A percentile compares a stretch with the other conserved stretches of the same genome.
These are phyloP conservation scores for Abrus pulchellus DNA, from an alignment of 306 rosid genomes.

Conservation along the genomic window DNA sequence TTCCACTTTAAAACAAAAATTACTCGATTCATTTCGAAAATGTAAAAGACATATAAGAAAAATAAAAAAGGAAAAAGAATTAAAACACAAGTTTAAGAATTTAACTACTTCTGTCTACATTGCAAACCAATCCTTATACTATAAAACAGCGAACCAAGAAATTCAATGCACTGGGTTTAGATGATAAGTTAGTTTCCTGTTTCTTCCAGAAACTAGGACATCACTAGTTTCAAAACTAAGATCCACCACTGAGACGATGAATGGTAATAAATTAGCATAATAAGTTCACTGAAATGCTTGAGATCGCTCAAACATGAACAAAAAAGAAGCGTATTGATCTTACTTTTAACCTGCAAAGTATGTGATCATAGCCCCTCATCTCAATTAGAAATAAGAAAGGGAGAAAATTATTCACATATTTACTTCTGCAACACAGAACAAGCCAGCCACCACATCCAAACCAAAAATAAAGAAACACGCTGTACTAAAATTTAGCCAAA, in stretches of 20 bases:
- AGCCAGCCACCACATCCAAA: slow-evolving; percentile 25
- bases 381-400: slow-evolving; percentile 8
- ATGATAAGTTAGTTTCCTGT: slow-evolving; percentile 20
- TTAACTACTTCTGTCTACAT: slow-evolving; percentile 2
- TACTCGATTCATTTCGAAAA: not conserved
- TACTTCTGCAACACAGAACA: slow-evolving; percentile 35
- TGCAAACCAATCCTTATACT: slow-evolving; percentile 31
- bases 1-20: not conserved
- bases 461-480: not conserved
- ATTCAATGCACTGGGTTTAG: not conserved
- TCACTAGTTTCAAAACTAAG: not conserved
- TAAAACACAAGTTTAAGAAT: slow-evolving; percentile 14
- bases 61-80: not conserved
- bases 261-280: not conserved
- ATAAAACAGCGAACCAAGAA: not conserved
- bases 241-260: slow-evolving; percentile 17
- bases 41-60: not conserved
- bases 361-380: slow-evolving; percentile 10
- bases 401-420: not conserved
- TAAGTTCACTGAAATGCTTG: not conserved
- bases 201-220: slow-evolving; percentile 5
- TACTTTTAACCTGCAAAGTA: slow-evolving; percentile 15
- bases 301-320: slow-evolving; percentile 15
- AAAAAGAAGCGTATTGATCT: slow-evolving; percentile 7
- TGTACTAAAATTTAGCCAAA: not conserved